Evolutionary conservation across 805 yeast species (phyloP), one percentile per base, ranked within the genome.

Genomic region (Metschnikowia dekortorum): DNA sequence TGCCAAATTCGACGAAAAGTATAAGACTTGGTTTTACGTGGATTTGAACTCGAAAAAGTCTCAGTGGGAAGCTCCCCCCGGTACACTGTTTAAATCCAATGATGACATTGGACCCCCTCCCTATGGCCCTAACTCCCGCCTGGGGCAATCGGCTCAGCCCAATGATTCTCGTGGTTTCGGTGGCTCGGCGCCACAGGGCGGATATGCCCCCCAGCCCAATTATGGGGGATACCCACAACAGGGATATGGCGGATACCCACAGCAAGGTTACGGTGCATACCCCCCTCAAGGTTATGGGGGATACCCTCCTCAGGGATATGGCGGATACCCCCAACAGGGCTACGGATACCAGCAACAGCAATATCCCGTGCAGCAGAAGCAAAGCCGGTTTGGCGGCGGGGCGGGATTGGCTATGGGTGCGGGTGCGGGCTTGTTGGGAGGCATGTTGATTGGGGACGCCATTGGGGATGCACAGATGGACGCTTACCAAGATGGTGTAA

Each of bases 21-120:
- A 86, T 63, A 74, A 77, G 45, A 81, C 86, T 1, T 89, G 84
- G 83, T 92, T 84, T 66, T 92, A 83, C 61, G 96, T 92, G n/a
- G 75, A 89, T 59, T 69, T 87, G 55, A 61, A 74, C 13, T 80
- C 88, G 11, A 85, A 87, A 52, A 73, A 81, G 57, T 88, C 96
- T 0, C 97, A 90, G 66, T 92, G 98, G 98, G 96, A 88, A 47
- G 81, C 83, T 11, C 97, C 97, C 13, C 51, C 53, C 9, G 85
- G 85, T 1, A 80, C 88, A 0, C 63, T 57, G 1, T 78, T 79
- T 63, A 42, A 46, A 2, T 49, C 53, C 8, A 47, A 47, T 18
- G 68, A 46, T 16, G 68, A 59, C 8, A 66, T 61, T 2, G 73
- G 74, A 2, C 83, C 84, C 8, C 80, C 81, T 2, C 67, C 75